These are phyloP conservation scores for Ophiostoma novo-ulmi DNA, from an alignment of 2,329 filamentous ascomycete genomes.

Conservation along the genomic window DNA sequence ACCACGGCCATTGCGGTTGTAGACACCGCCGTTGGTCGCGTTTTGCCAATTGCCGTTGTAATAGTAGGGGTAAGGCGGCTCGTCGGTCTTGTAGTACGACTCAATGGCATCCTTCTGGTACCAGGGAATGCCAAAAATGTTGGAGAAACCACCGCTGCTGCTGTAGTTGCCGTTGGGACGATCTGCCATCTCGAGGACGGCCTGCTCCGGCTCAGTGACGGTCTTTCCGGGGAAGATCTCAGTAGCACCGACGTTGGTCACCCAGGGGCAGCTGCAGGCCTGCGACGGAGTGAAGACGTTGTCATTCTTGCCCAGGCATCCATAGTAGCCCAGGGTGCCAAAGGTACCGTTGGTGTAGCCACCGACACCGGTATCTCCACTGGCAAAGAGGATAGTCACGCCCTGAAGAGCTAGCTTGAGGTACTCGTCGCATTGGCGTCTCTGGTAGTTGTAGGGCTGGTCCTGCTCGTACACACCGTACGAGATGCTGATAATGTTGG, in stretches of 20 bases:
- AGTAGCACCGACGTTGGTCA: slow-evolving; percentile 50
- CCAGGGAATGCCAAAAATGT: slow-evolving; percentile 40
- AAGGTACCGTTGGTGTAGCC: slow-evolving; percentile 28
- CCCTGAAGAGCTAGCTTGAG: slow-evolving; percentile 48
- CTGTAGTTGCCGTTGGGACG: slow-evolving; percentile 30
- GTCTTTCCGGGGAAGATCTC: slow-evolving; percentile 33
- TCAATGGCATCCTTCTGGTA: slow-evolving; percentile 42
- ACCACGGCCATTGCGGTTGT: slow-evolving; percentile 30
- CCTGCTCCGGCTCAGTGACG: neutral
- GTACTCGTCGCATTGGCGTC: slow-evolving; percentile 47
- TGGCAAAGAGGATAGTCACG: slow-evolving; percentile 39
- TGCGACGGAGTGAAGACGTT: slow-evolving; percentile 29
- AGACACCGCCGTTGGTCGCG: slow-evolving; percentile 26
- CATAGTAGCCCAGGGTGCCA: slow-evolving; percentile 29
- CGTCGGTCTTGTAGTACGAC: slow-evolving; percentile 36
- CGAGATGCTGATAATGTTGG: slow-evolving; percentile 53
- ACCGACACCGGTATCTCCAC: slow-evolving; percentile 40
- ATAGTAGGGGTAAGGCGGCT: slow-evolving; percentile 15
- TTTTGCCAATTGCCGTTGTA: slow-evolving; percentile 2
- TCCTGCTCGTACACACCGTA: slow-evolving; percentile 52
- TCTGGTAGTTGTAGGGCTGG: slow-evolving; percentile 50
- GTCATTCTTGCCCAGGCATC: slow-evolving; percentile 36
- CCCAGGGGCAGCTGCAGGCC: slow-evolving; percentile 40
- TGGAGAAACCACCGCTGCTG: slow-evolving; percentile 44
- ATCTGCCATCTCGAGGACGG: slow-evolving; percentile 25